Conservation (phyloP, 2,329 filamentous ascomycete species). For the Whalleya microplaca region DNA sequence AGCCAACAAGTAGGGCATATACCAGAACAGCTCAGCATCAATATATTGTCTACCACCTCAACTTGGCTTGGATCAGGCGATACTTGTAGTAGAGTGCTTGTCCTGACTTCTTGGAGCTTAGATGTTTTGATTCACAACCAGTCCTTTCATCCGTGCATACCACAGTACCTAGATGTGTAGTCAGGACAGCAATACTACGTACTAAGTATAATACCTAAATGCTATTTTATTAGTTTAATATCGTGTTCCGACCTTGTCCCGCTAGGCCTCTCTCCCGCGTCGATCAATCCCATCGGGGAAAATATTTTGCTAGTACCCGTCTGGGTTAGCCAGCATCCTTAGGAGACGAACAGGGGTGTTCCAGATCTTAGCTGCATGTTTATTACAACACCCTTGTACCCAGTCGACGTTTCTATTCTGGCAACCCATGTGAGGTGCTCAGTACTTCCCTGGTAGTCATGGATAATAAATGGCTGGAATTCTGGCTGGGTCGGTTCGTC, state of each 20-base stretch:
- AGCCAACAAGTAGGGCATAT: conserved; percentile 5
- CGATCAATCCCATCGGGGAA: neutral
- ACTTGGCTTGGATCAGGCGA: conserved; percentile 9
- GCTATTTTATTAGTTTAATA: too few species aligned
- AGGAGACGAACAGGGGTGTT: neutral
- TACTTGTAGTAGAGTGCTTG: neutral
- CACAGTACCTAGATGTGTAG: too few species aligned
- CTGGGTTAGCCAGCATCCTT: neutral
- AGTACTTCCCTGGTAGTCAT: neutral
- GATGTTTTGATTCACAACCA: too few species aligned
- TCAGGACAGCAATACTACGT: too few species aligned
- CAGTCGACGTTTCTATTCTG: neutral
- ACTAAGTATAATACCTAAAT: too few species aligned
- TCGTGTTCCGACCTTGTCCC: too few species aligned
- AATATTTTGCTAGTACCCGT: neutral
- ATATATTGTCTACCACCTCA: conserved; percentile 18
- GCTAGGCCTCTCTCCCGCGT: too few species aligned
- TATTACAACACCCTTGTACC: neutral
- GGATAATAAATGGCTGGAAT: neutral
- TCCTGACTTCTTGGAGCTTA: neutral
- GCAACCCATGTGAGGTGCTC: conserved; percentile 6
- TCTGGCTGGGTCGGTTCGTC: conserved; percentile 1
- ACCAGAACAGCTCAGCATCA: neutral
- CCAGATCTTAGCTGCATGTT: conserved; percentile 11
- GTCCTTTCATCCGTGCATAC: too few species aligned